Conservation (phyloP, 352 stramenopile genomes). For the Achlya hypogyna region DNA sequence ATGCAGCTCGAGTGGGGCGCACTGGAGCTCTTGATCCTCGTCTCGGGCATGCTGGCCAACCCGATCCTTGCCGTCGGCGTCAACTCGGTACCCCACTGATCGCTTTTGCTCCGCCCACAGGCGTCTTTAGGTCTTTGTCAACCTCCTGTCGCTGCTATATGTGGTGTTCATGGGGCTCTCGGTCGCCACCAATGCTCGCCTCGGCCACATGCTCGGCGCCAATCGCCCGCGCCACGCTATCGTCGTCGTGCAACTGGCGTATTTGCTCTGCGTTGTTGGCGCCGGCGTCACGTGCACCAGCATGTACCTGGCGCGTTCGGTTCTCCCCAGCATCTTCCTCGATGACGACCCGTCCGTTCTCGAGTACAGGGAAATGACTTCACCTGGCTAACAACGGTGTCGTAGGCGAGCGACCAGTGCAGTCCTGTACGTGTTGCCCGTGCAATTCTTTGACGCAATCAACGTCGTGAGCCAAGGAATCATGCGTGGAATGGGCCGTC, state of each 20-base stretch:
- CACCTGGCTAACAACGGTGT: neutral
- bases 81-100: constrained; percentile 44
- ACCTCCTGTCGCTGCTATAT: constrained; percentile 36
- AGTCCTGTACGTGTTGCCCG: constrained; percentile 44
- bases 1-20: constrained; percentile 69
- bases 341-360: constrained; percentile 25
- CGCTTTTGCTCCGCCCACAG: constrained; percentile 41
- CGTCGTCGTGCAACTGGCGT: constrained; percentile 34
- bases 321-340: constrained; percentile 12
- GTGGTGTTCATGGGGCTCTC: constrained; percentile 61
- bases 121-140: constrained; percentile 31
- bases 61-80: constrained; percentile 54
- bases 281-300: constrained; percentile 27
- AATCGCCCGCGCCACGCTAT: constrained; percentile 41
- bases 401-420: constrained; percentile 27
- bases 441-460: constrained; percentile 61
- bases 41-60: constrained; percentile 52
- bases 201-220: constrained; percentile 61
- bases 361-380: neutral
- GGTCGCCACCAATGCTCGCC: constrained; percentile 51
- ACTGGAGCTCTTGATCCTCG: constrained; percentile 58
- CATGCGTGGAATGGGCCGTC: constrained; percentile 50
- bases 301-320: constrained; percentile 33
- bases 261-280: constrained; percentile 30
- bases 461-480: constrained; percentile 65